Evolutionary conservation across 129 eudicot species (phyloP).

Genomic region (Cynara cardunculus): DNA sequence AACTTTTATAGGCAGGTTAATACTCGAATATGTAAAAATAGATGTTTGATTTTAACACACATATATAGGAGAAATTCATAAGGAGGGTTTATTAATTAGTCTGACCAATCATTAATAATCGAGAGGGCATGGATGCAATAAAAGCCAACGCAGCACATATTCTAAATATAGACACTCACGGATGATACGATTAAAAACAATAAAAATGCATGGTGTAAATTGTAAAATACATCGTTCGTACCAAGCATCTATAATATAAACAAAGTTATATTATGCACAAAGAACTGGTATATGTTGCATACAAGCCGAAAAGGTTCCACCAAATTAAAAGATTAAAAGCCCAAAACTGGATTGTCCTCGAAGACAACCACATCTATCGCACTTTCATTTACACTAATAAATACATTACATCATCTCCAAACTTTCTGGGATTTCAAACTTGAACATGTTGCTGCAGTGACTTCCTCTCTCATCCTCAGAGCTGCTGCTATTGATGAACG

Average conservation of each 20-base stretch:
- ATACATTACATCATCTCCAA: constrained; percentile 54
- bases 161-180: background rate
- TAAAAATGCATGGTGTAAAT: background rate
- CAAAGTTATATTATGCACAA: background rate
- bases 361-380: background rate
- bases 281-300: background rate
- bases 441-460: constrained; percentile 47
- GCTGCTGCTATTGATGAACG: constrained; percentile 31
- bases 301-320: constrained; percentile 1
- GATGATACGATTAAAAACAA: background rate
- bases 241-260: background rate
- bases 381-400: constrained; percentile 2
- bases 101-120: background rate
- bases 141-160: background rate
- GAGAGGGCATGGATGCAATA: background rate
- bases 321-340: background rate
- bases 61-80: too few relatives aligned
- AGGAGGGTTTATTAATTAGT: background rate
- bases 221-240: background rate
- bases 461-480: constrained; percentile 56
- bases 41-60: background rate
- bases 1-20: background rate
- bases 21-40: background rate
- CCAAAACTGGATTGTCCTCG: background rate
- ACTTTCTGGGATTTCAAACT: constrained; percentile 62